Evolutionary conservation across 257 asterid species (phyloP).

Genomic region (Solanum raphanifolium): DNA sequence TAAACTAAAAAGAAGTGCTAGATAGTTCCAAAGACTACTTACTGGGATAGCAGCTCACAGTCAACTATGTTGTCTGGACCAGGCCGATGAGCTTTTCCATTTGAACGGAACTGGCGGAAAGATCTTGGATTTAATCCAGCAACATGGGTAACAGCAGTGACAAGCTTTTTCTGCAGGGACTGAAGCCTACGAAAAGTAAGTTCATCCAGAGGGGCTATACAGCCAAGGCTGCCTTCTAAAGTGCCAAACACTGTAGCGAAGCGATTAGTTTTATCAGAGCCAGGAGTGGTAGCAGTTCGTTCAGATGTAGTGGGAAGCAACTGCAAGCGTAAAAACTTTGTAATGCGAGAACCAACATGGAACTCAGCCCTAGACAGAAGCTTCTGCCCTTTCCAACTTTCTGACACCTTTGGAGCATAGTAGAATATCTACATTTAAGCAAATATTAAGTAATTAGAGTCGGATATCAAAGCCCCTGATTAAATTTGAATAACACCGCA

Average conservation of each 20-base stretch:
- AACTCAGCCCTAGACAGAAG: conserved; percentile 94
- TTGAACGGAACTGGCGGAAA: conserved; percentile 68
- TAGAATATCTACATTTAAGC: conserved; percentile 54
- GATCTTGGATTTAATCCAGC: conserved; percentile 94
- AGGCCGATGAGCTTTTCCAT: conserved; percentile 97
- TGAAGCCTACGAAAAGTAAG: conserved; percentile 93
- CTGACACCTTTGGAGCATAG: conserved; percentile 84
- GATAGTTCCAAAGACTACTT: conserved; percentile 20
- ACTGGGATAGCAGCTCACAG: conserved; percentile 85
- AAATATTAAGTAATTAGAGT: not conserved
- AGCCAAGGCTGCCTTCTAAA: conserved; percentile 91
- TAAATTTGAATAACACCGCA: not conserved
- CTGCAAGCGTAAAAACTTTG: conserved; percentile 83
- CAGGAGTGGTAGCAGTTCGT: conserved; percentile 36
- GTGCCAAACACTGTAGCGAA: conserved; percentile 87
- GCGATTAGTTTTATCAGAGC: conserved; percentile 89
- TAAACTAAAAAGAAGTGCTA: not conserved
- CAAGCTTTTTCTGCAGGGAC: conserved; percentile 90
- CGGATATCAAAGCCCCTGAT: not conserved
- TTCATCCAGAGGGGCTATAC: conserved; percentile 92
- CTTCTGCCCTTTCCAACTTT: conserved; percentile 99
- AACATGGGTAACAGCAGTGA: conserved; percentile 72
- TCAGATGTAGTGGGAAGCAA: conserved; percentile 73
- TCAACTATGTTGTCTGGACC: conserved; percentile 97
- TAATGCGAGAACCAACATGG: conserved; percentile 84